Evolutionary conservation across 768 basidiomycete species (phyloP).

Genomic region (Leccinum fibrillosum): DNA sequence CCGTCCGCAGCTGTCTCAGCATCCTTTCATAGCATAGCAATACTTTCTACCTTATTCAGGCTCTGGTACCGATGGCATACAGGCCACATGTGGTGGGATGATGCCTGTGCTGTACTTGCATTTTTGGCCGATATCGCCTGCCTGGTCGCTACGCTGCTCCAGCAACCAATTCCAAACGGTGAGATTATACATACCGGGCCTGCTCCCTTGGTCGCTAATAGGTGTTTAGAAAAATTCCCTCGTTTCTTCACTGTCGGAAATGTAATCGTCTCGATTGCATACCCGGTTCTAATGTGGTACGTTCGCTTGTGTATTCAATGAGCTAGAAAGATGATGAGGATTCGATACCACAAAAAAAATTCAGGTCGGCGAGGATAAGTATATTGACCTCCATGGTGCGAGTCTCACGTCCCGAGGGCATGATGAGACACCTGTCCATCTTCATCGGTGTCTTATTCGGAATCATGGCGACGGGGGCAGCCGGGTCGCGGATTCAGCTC

Average conservation of each 20-base stretch:
- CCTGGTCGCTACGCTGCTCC: constrained; percentile 4
- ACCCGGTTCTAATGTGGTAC: constrained; percentile 18
- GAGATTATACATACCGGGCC: not conserved
- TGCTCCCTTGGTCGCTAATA: not conserved
- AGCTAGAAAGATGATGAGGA: not conserved
- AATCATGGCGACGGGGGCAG: constrained; percentile 5
- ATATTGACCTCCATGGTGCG: constrained; percentile 23
- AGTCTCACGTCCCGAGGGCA: constrained; percentile 16
- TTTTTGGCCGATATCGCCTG: constrained; percentile 12
- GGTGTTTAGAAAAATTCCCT: constrained; percentile 1
- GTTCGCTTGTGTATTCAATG: not conserved
- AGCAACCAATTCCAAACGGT: constrained; percentile 10
- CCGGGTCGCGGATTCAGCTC: constrained; percentile 6
- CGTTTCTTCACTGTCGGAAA: constrained; percentile 5
- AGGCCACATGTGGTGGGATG: constrained; percentile 26
- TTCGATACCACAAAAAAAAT: not conserved
- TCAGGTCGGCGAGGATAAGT: constrained; percentile 25
- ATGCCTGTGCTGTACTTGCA: constrained; percentile 19
- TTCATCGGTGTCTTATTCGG: constrained; percentile 16
- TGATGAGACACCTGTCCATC: constrained; percentile 1
- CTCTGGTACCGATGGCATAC: constrained; percentile 20
- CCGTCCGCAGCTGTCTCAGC: constrained; percentile 7
- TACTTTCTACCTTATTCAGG: constrained; percentile 23
- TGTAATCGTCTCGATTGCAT: constrained; percentile 16
- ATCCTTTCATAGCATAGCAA: constrained; percentile 20